Percentiles rank a stretch among this genome's conserved stretches.
phyloP scores from a whole-genome alignment of 1,284 basidiomycete species.

The Acaromyces ingoldii region DNA sequence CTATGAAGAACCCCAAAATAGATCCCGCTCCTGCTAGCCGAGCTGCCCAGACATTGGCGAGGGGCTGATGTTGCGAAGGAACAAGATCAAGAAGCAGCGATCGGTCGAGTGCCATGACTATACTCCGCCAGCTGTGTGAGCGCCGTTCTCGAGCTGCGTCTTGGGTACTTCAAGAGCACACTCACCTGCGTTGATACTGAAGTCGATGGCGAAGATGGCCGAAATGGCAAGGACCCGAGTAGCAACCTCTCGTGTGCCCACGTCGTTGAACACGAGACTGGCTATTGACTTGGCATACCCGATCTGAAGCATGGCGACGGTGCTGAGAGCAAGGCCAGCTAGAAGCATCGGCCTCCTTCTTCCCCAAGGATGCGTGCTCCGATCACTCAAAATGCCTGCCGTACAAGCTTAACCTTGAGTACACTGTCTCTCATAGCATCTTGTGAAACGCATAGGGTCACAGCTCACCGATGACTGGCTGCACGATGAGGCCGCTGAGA shows the following conservation, averaged over 20 bases:
- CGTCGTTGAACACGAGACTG: slow-evolving; percentile 55
- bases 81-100: slow-evolving; percentile 67
- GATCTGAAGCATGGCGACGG: slow-evolving; percentile 43
- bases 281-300: slow-evolving; percentile 31
- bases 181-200: slow-evolving; percentile 71
- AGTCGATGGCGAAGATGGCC: slow-evolving; percentile 84
- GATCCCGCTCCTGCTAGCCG: slow-evolving; percentile 59
- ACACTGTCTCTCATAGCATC: background rate
- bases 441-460: background rate
- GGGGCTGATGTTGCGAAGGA: slow-evolving; percentile 66
- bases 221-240: slow-evolving; percentile 75
- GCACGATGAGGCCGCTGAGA: slow-evolving; percentile 47
- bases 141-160: background rate
- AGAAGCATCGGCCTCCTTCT: slow-evolving; percentile 51
- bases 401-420: slow-evolving; percentile 1
- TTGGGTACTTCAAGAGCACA: background rate
- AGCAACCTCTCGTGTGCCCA: slow-evolving; percentile 44
- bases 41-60: slow-evolving; percentile 91
- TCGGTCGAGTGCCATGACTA: slow-evolving; percentile 74
- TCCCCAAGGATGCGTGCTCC: slow-evolving; percentile 48
- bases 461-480: slow-evolving; percentile 46
- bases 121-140: background rate
- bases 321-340: slow-evolving; percentile 35
- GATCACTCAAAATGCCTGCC: slow-evolving; percentile 46
- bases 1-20: slow-evolving; percentile 43